Evolutionary conservation across 441 rosid species (phyloP).

Genomic region (Erodium chrysanthum): DNA sequence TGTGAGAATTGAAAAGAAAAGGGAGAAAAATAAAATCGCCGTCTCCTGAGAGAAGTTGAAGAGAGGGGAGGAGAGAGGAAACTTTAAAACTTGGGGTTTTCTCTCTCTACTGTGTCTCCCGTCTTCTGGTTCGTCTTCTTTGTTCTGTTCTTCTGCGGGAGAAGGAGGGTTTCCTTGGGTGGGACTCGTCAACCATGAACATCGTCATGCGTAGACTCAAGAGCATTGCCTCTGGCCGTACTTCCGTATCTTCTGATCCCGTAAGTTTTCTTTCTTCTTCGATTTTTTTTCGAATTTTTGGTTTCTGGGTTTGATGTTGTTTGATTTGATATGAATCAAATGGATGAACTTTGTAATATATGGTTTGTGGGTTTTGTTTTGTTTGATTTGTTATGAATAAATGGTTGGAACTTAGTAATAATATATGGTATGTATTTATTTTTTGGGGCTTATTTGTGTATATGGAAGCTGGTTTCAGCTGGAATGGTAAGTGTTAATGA

Average conservation of each 20-base stretch:
- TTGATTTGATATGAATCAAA: not conserved
- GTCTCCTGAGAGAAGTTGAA: slow-evolving; percentile 2
- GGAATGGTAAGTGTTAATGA: not conserved
- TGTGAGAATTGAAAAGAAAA: not conserved
- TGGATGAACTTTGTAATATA: not conserved
- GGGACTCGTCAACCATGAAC: slow-evolving; percentile 41
- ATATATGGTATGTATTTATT: not conserved
- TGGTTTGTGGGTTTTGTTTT: not conserved
- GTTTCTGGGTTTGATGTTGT: not conserved
- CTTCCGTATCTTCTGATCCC: slow-evolving; percentile 79
- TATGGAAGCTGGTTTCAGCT: not conserved
- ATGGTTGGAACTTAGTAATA: not conserved
- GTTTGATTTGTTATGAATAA: not conserved
- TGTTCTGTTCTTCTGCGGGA: not conserved
- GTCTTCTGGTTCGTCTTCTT: slow-evolving; percentile 7
- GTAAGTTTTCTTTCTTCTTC: slow-evolving; percentile 24
- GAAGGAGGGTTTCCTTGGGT: slow-evolving; percentile 17
- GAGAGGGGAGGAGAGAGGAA: slow-evolving; percentile 9
- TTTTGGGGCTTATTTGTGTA: not conserved
- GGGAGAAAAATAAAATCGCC: not conserved
- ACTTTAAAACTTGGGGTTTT: slow-evolving; percentile 3
- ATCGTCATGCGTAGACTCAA: slow-evolving; percentile 65
- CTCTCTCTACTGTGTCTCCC: slow-evolving; percentile 6
- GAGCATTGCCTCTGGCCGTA: slow-evolving; percentile 66
- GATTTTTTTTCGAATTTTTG: not conserved